Conservation (phyloP, 2,329 filamentous ascomycete species). For the Davidsoniella eucalypti region DNA sequence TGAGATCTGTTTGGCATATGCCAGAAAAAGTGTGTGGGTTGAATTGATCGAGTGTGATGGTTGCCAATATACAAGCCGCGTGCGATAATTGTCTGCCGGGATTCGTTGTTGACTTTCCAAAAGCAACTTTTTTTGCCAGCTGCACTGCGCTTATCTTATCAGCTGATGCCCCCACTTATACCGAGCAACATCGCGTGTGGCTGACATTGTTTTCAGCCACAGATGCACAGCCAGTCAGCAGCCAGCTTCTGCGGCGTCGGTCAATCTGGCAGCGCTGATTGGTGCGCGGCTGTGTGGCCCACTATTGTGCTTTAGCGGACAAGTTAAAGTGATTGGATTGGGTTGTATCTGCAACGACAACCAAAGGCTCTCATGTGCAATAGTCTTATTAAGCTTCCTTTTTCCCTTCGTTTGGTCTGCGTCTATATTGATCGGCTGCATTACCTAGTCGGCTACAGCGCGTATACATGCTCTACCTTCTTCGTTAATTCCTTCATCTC, state of each 20-base stretch:
- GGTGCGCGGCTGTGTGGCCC: too few relatives aligned
- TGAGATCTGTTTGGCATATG: not conserved
- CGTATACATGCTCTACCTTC: not conserved
- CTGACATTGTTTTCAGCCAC: not conserved
- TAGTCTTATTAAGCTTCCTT: not conserved
- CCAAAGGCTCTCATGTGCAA: too few relatives aligned
- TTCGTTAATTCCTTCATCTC: not conserved
- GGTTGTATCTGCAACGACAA: too few relatives aligned
- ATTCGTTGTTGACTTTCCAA: not conserved
- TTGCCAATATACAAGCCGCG: not conserved
- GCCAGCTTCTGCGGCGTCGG: too few relatives aligned
- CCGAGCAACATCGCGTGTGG: not conserved
- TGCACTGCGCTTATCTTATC: conserved; percentile 7
- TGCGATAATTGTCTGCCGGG: not conserved
- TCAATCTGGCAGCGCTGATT: too few relatives aligned
- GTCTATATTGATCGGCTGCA: not conserved
- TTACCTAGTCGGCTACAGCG: not conserved
- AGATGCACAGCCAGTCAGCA: too few relatives aligned
- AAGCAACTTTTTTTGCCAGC: conserved; percentile 1
- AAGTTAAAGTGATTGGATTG: too few relatives aligned
- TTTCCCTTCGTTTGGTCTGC: not conserved
- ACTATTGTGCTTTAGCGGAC: too few relatives aligned
- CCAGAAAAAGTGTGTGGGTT: not conserved
- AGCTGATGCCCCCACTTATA: not conserved
- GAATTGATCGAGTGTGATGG: not conserved